A percentile compares a stretch with the other conserved stretches of the same genome.
Conservation (phyloP, 257 asterid genomes). For the Nicotiana attenuata region DNA sequence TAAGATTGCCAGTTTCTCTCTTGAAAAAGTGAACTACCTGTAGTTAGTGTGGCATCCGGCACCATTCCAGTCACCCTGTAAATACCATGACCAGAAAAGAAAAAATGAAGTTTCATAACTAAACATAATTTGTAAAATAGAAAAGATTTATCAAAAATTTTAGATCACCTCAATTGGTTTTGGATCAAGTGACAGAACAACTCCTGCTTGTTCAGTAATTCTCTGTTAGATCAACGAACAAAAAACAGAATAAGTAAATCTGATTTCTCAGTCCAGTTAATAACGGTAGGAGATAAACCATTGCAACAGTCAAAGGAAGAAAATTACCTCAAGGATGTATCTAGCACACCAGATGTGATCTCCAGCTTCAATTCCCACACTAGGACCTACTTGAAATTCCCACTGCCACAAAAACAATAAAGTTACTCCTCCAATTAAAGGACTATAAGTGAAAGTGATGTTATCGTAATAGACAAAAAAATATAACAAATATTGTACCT, state of each 20-base stretch:
- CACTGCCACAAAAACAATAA: conserved; percentile 47
- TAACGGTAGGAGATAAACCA: background rate
- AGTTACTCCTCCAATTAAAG: background rate
- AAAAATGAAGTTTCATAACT: background rate
- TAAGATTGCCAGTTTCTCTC: background rate
- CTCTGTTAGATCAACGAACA: conserved; percentile 45
- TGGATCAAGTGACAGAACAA: conserved; percentile 87
- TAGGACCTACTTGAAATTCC: conserved; percentile 99
- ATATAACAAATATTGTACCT: conserved; percentile 42
- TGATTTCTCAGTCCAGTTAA: conserved; percentile 5
- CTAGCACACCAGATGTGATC: conserved; percentile 98
- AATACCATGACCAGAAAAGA: background rate
- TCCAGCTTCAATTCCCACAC: conserved; percentile 94
- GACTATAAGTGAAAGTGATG: background rate
- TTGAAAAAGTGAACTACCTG: conserved; percentile 41
- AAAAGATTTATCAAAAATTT: background rate
- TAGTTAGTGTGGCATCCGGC: conserved; percentile 95
- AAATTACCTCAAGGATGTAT: conserved; percentile 85
- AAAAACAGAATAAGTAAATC: background rate
- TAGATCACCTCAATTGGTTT: conserved; percentile 76
- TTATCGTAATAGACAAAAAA: background rate
- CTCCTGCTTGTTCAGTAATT: conserved; percentile 98
- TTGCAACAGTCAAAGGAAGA: background rate
- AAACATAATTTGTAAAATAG: background rate
- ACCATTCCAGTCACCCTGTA: conserved; percentile 98